Evolutionary conservation across 768 basidiomycete species (phyloP), one percentile per base, ranked within the genome.

Genomic region (Tricholoma sp.): DNA sequence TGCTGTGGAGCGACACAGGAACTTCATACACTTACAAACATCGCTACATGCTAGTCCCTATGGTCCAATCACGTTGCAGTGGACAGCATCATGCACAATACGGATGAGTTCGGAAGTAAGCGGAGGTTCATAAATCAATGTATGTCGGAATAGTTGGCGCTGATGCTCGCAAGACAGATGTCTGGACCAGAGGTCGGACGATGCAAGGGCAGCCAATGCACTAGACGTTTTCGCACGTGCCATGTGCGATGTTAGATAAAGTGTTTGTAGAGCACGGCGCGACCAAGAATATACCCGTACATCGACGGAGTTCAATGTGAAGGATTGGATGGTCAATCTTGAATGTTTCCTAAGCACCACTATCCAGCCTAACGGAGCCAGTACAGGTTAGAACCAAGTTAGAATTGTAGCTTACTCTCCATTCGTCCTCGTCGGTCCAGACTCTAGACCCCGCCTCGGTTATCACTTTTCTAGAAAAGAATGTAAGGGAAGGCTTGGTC

Each of bases 201-300:
- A 6, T 24, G 29, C 29, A 17, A 9, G 11, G 24, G 17, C 4
- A 32, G 11, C 17, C 47, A 9, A 17, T 17, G 29, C 31, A 32
- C 24, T 24, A n/a, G n/a, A 60, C 80, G 48, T 98, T 96, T 66
- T 98, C 96, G 65, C 94, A 97, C 0, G 85, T 62, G 0, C 97
- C 95, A 42, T 84, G 79, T 0, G 94, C 89, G 53, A 99, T 88
- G 72, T 98, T 98, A 8, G 94, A 84, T 17, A 99, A 81, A 1
- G 94, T 95, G 70, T 97, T 98, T n/a, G 96, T 95, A 0, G 93
- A 94, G 66, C 94, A 98, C 0, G 97, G 97, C 0, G 93, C 93
- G 50, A 99, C 81, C 49, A 99, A 85, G 51, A 98, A 94, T 51
- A 98, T 73, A 65, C 98, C 94, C 45, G 96, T 94, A 96, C 97